Evolutionary conservation across 768 basidiomycete species (phyloP), one percentile per base, ranked within the genome.

Genomic region (Tricholoma bakamatsutake): DNA sequence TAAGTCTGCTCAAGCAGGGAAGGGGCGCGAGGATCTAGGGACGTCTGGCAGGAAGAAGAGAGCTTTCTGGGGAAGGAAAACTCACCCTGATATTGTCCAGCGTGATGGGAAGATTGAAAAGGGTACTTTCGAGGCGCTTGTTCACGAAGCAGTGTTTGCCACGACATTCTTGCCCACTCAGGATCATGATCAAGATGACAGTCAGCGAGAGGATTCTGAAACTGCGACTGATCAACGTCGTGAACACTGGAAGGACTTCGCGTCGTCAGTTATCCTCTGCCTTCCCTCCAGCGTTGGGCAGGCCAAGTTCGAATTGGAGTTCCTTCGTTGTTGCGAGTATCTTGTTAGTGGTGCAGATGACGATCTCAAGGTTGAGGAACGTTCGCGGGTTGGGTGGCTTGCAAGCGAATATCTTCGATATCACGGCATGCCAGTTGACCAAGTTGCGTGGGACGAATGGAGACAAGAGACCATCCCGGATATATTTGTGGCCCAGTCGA

Each of bases 71-170:
- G 90, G 90, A 12, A 74, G 87, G 55, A 75, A 73, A 52, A 84
- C 81, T 8, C 92, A 93, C 73, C 87, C 87, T 9, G 82, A 90
- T 60, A 68, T 91, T 21, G 70, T 80, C n/a, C 59, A 73, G 51
- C 73, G 68, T 50, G 64, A 59, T 2, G 71, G 70, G 12, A 66
- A 61, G 9, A 75, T 92, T 33, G 75, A 80, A 61, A 84, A 80
- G 49, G 91, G 90, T 11, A 84, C 83, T 0, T 79, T 83, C 39
- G 91, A 93, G 66, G 90, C 93, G 1, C 76, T 94, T 5, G 71
- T 87, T 0, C 92, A 95, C 63, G 93, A 93, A 69, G 72, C 82
- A 10, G 84, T 90, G 11, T 93, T 93, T 65, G 85, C 80, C 11
- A 91, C 90, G 1, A 83, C 82, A 12, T 90, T 87, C 64, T 53